phyloP scores from a whole-genome alignment of 371 early-diverging fungal genomes.

The Zychaea mexicana region DNA sequence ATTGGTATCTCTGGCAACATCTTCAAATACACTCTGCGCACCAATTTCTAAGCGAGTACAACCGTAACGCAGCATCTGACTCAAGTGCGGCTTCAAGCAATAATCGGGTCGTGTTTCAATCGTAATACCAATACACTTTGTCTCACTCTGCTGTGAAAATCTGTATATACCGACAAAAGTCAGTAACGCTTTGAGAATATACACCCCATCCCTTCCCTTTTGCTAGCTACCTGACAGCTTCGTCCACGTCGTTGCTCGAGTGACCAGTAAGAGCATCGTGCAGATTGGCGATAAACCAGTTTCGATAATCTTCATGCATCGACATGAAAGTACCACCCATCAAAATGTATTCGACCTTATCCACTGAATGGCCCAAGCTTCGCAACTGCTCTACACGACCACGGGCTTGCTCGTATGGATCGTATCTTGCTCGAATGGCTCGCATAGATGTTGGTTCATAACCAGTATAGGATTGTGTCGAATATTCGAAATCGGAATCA shows the following conservation, averaged over 20 bases:
- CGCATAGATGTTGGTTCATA: constrained; percentile 99
- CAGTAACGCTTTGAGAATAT: background rate
- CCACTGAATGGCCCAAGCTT: constrained; percentile 95
- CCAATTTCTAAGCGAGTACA: constrained; percentile 99
- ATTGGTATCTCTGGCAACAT: constrained; percentile 99
- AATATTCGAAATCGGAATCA: constrained; percentile 99
- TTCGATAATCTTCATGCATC: constrained; percentile 93
- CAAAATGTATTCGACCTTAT: constrained; percentile 99
- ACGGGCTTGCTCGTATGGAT: constrained; percentile 98
- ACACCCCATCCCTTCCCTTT: background rate
- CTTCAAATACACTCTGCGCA: constrained; percentile 99
- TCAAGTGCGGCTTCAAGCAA: constrained; percentile 96
- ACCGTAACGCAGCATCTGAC: constrained; percentile 99
- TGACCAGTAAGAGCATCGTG: constrained; percentile 99
- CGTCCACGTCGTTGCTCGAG: constrained; percentile 91
- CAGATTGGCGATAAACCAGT: constrained; percentile 97
- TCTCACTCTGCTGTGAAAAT: constrained; percentile 94
- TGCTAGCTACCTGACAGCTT: constrained; percentile 92
- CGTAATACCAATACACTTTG: constrained; percentile 99
- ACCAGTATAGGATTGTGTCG: constrained; percentile 99
- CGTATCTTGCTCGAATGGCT: constrained; percentile 98
- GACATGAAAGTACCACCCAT: constrained; percentile 99
- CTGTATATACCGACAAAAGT: constrained; percentile 30
- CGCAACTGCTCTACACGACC: constrained; percentile 97
- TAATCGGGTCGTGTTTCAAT: constrained; percentile 99